Evolutionary conservation across 177 flowering plant genomes (phyloP).

Genomic region (Tripterygium wilfordii): DNA sequence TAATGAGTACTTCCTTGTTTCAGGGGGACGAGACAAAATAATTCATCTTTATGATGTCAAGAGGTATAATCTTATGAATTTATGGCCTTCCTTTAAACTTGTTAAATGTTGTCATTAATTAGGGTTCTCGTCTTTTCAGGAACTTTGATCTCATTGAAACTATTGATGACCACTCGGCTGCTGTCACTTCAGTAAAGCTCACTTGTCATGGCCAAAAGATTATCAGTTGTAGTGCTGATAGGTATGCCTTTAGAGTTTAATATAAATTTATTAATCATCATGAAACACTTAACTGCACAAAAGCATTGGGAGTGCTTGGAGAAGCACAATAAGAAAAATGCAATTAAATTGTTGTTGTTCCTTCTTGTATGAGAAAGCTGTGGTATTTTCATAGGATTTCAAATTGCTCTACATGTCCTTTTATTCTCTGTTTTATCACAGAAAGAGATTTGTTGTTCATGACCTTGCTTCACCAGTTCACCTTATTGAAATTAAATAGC

Average conservation of each 20-base stretch:
- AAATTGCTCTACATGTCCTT: background rate
- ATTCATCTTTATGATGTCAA: conserved; percentile 61
- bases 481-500: too few relatives aligned
- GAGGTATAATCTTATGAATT: conserved; percentile 33
- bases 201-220: conserved; percentile 37
- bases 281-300: background rate
- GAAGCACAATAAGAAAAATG: too few relatives aligned
- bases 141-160: conserved; percentile 54
- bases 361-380: background rate
- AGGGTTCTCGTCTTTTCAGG: conserved; percentile 30
- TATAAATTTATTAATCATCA: background rate
- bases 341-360: too few relatives aligned
- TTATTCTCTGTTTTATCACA: too few relatives aligned
- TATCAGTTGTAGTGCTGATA: conserved; percentile 66
- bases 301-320: background rate
- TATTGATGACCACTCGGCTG: conserved; percentile 64
- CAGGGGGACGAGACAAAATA: conserved; percentile 56
- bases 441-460: too few relatives aligned
- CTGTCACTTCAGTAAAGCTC: conserved; percentile 57
- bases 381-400: background rate
- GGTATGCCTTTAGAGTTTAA: conserved; percentile 28
- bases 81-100: conserved; percentile 2
- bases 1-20: conserved; percentile 52
- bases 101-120: conserved; percentile 4
- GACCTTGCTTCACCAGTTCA: too few relatives aligned